A percentile compares a stretch with the other conserved stretches of the same genome.
phyloP scores from a whole-genome alignment of 805 yeast species.

The Candida manassasensis region DNA sequence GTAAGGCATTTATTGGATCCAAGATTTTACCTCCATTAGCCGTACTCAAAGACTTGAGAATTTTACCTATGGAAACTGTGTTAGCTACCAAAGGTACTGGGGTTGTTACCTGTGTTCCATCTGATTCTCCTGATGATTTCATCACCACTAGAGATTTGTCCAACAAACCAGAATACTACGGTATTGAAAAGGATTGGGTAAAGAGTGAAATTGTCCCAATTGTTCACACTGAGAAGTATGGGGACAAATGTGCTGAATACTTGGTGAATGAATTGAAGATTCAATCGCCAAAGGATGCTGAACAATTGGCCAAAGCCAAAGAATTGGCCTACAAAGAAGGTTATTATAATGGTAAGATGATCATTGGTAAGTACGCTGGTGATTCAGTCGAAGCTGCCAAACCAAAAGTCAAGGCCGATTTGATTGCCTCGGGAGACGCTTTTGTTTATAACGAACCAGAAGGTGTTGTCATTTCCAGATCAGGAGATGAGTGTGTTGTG shows the following conservation, averaged over 20 bases:
- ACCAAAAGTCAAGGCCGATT: conserved; percentile 76
- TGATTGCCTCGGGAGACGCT: conserved; percentile 73
- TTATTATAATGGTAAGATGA: conserved; percentile 82
- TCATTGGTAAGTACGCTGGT: conserved; percentile 78
- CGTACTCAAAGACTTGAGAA: conserved; percentile 61
- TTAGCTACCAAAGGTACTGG: conserved; percentile 96
- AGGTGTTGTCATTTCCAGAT: conserved; percentile 80
- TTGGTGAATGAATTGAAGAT: conserved; percentile 85
- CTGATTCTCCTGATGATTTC: conserved; percentile 98
- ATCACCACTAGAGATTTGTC: conserved; percentile 79
- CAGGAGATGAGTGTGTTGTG: conserved; percentile 95
- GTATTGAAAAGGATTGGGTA: conserved; percentile 84
- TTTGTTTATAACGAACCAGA: conserved; percentile 95
- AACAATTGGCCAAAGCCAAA: conserved; percentile 85
- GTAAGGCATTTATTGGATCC: conserved; percentile 78
- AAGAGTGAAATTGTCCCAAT: conserved; percentile 66
- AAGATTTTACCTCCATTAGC: conserved; percentile 83
- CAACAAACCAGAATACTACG: conserved; percentile 87
- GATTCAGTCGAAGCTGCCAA: conserved; percentile 89
- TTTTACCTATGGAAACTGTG: conserved; percentile 96
- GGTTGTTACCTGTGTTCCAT: conserved; percentile 97
- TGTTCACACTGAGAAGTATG: conserved; percentile 78
- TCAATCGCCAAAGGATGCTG: conserved; percentile 88
- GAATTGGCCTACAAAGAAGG: conserved; percentile 96
- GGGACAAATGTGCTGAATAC: conserved; percentile 80